A percentile compares a stretch with the other conserved stretches of the same genome.
Evolutionary conservation across 768 basidiomycete genomes (phyloP).

Genomic region (Pleurotus tuoliensis): DNA sequence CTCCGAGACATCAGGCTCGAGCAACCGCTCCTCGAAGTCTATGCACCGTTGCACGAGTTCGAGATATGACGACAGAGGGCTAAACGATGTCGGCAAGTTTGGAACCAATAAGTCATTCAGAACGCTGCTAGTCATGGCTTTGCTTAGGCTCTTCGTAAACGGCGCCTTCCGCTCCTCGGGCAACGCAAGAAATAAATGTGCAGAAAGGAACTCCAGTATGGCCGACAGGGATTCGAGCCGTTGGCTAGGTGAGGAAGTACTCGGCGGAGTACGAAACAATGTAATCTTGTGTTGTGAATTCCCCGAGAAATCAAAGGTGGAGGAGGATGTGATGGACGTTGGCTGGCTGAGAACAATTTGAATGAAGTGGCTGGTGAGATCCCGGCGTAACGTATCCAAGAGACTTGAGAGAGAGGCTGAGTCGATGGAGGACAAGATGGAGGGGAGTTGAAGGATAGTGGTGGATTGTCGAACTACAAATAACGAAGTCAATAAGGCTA

Average conservation of each 20-base stretch:
- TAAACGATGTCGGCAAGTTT: conserved; percentile 63
- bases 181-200: conserved; percentile 52
- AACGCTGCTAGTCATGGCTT: conserved; percentile 55
- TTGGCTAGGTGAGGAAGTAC: conserved; percentile 28
- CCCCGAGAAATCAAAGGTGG: conserved; percentile 25
- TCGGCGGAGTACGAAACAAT: conserved; percentile 40
- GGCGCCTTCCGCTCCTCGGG: conserved; percentile 39
- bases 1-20: conserved; percentile 46
- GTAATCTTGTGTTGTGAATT: conserved; percentile 42
- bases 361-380: conserved; percentile 56
- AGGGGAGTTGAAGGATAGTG: conserved; percentile 44
- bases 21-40: conserved; percentile 57
- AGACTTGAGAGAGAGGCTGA: conserved; percentile 46
- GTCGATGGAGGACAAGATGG: conserved; percentile 59
- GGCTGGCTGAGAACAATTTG: conserved; percentile 56
- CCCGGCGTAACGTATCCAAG: conserved; percentile 60
- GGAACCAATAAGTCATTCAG: conserved; percentile 66
- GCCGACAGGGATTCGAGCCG: conserved; percentile 54
- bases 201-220: conserved; percentile 60
- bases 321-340: conserved; percentile 30
- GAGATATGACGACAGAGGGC: conserved; percentile 59
- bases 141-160: conserved; percentile 58
- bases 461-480: conserved; percentile 56
- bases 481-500: background rate
- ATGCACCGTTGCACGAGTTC: conserved; percentile 53